A percentile compares a stretch with the other conserved stretches of the same genome.
phyloP scores from a whole-genome alignment of 2,329 filamentous ascomycete genomes.

The Clonostachys solani region DNA sequence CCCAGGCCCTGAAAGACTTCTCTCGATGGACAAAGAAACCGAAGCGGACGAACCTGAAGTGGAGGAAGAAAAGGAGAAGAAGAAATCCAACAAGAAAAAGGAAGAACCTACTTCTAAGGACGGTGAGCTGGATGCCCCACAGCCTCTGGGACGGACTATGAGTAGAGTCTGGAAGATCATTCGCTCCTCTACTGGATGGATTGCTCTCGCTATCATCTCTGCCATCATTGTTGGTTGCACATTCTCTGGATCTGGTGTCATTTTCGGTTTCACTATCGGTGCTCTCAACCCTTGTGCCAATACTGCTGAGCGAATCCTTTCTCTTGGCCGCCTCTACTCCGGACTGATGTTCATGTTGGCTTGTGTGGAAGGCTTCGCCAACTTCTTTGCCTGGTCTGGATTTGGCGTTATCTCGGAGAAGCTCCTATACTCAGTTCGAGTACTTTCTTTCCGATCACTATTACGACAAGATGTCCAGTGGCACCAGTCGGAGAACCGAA shows the following conservation, averaged over 20 bases:
- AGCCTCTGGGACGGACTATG: conserved; percentile 23
- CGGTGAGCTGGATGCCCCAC: conserved; percentile 39
- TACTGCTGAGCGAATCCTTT: conserved; percentile 17
- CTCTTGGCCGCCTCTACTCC: conserved; percentile 30
- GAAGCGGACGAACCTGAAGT: conserved; percentile 34
- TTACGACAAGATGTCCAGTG: conserved; percentile 62
- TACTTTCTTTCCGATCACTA: conserved; percentile 54
- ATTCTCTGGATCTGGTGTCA: conserved; percentile 46
- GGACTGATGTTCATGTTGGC: conserved; percentile 46
- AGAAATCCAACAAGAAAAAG: conserved; percentile 30
- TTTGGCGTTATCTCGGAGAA: conserved; percentile 47
- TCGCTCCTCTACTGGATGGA: conserved; percentile 11
- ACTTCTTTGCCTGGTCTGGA: conserved; percentile 44
- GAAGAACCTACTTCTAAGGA: conserved; percentile 46
- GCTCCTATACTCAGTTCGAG: conserved; percentile 52
- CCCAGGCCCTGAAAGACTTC: background rate
- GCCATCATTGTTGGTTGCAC: conserved; percentile 43
- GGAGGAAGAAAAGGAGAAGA: conserved; percentile 34
- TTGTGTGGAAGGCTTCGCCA: conserved; percentile 36
- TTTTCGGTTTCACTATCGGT: conserved; percentile 24
- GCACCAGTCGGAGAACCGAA: conserved; percentile 58
- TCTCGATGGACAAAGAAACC: conserved; percentile 1
- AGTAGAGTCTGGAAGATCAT: conserved; percentile 11
- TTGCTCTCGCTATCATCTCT: conserved; percentile 25
- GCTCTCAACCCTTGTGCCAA: conserved; percentile 33